Conservation (phyloP, 1,139 yeast genomes). For the Suhomyces taliae region DNA sequence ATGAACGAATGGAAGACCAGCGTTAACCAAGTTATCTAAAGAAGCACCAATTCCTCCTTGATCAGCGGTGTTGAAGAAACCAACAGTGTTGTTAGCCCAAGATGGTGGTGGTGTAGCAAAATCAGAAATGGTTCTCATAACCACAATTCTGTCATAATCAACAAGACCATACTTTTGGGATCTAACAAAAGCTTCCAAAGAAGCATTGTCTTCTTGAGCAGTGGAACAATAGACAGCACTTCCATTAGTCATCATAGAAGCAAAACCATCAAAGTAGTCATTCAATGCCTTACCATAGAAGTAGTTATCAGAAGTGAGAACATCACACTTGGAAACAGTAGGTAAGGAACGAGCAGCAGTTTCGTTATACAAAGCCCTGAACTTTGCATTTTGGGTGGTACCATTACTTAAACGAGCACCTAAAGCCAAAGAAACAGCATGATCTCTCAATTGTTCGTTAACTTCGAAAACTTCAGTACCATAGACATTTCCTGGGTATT, state of each 20-base stretch:
- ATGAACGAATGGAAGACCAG: slow-evolving; percentile 55
- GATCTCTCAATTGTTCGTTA: slow-evolving; percentile 58
- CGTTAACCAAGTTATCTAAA: slow-evolving; percentile 51
- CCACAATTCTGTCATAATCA: slow-evolving; percentile 56
- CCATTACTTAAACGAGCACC: slow-evolving; percentile 48
- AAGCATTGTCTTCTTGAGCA: slow-evolving; percentile 70
- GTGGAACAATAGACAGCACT: slow-evolving; percentile 61
- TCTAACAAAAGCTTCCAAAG: slow-evolving; percentile 60
- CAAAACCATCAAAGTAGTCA: slow-evolving; percentile 50
- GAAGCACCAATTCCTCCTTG: slow-evolving; percentile 58
- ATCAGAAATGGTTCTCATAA: slow-evolving; percentile 66
- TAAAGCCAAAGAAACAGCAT: slow-evolving; percentile 55
- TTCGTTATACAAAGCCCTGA: slow-evolving; percentile 48
- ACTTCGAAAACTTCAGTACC: slow-evolving; percentile 69
- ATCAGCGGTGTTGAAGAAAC: slow-evolving; percentile 49
- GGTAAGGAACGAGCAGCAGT: slow-evolving; percentile 55
- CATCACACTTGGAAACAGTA: slow-evolving; percentile 54
- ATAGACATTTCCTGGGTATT: slow-evolving; percentile 56
- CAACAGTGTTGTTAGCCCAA: slow-evolving; percentile 42
- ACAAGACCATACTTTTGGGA: slow-evolving; percentile 55
- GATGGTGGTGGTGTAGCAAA: slow-evolving; percentile 58
- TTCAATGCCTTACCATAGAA: slow-evolving; percentile 55
- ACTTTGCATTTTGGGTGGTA: slow-evolving; percentile 39
- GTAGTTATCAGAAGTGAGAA: slow-evolving; percentile 61
- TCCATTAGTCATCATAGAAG: slow-evolving; percentile 55